These are phyloP conservation scores for Candida sp. DNA, from an alignment of 1,139 yeast species.

Conservation along the genomic window DNA sequence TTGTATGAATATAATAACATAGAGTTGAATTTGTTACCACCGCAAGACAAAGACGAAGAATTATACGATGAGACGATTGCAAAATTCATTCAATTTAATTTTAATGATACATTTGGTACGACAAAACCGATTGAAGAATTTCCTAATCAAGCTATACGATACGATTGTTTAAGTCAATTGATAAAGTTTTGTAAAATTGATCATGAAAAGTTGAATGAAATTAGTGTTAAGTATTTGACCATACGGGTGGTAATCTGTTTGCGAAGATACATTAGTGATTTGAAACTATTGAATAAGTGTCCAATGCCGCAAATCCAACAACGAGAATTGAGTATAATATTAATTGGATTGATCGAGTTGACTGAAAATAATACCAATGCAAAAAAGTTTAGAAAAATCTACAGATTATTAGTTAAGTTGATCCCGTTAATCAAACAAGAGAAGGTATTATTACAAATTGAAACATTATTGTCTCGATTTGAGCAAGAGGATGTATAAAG, in stretches of 20 bases:
- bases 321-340: conserved; percentile 24
- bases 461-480: neutral
- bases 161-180: conserved; percentile 30
- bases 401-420: conserved; percentile 21
- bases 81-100: conserved; percentile 20
- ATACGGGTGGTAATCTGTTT: conserved; percentile 30
- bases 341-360: conserved; percentile 21
- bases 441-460: neutral
- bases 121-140: conserved; percentile 23
- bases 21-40: conserved; percentile 16
- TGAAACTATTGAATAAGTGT: conserved; percentile 21
- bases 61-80: conserved; percentile 10
- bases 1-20: conserved; percentile 30
- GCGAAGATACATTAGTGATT: conserved; percentile 34
- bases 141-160: conserved; percentile 23
- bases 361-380: conserved; percentile 5
- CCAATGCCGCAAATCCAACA: conserved; percentile 37
- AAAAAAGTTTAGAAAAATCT: conserved; percentile 11
- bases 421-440: conserved; percentile 15
- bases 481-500: neutral
- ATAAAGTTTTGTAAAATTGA: conserved; percentile 19
- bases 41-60: conserved; percentile 4
- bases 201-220: conserved; percentile 13
- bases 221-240: conserved; percentile 21
- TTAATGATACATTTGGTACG: conserved; percentile 29